Evolutionary conservation across 495 filamentous ascomycete species (phyloP).

Genomic region (Diplogelasinospora grovesii): DNA sequence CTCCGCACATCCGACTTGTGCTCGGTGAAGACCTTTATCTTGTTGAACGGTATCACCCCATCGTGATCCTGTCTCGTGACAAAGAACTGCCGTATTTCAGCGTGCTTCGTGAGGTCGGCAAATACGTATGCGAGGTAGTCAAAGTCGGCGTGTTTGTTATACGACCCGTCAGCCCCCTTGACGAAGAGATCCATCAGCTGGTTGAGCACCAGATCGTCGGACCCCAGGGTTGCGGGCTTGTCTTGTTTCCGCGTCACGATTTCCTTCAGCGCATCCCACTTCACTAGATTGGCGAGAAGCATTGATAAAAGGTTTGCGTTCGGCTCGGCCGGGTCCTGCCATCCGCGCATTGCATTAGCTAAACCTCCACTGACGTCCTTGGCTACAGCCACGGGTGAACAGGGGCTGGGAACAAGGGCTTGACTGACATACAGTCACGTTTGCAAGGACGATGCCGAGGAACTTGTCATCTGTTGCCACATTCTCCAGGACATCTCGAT

Average conservation of each 20-base stretch:
- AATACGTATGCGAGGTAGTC: slow-evolving; percentile 93
- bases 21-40: slow-evolving; percentile 88
- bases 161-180: slow-evolving; percentile 69
- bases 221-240: slow-evolving; percentile 53
- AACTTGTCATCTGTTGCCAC: slow-evolving; percentile 78
- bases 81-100: slow-evolving; percentile 70
- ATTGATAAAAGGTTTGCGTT: slow-evolving; percentile 83
- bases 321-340: slow-evolving; percentile 47
- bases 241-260: slow-evolving; percentile 58
- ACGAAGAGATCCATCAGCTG: slow-evolving; percentile 95
- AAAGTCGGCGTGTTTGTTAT: slow-evolving; percentile 81
- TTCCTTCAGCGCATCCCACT: slow-evolving; percentile 63
- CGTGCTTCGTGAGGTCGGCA: slow-evolving; percentile 79
- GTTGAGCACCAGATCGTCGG: slow-evolving; percentile 69
- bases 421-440: slow-evolving; percentile 63
- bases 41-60: slow-evolving; percentile 71
- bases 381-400: too few species aligned
- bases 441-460: slow-evolving; percentile 60
- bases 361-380: too few species aligned
- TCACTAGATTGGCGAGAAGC: slow-evolving; percentile 87
- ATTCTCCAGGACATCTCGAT: slow-evolving; percentile 61
- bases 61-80: slow-evolving; percentile 67
- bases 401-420: slow-evolving; percentile 17
- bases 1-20: slow-evolving; percentile 71
- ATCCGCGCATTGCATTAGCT: too few species aligned